Base-by-base conservation (phyloP, 1,284 basidiomycete species). In the Veloporphyrellus conicus region DNA sequence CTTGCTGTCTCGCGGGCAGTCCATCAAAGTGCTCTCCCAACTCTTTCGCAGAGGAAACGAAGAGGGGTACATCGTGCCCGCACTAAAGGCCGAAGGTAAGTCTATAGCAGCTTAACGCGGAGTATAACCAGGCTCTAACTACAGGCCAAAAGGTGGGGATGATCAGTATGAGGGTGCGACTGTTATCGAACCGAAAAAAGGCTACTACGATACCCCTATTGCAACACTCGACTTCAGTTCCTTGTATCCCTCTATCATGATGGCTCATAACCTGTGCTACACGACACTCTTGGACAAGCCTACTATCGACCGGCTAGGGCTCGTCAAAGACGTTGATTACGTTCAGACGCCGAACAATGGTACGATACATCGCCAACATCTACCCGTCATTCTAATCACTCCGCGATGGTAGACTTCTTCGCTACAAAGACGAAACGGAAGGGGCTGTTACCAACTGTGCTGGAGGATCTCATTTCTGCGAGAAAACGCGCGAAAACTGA, bases 161-260 rank as follows among this genome's bases (percentile, higher is more conserved):
- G 93, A 97, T 56, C 90, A 93, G 61, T 97, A 97, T 60, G 93
- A 97, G 71, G 93, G 93, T 57, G 94, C 94, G 2, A 98, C 92
- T 11, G 93, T 97, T 61, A 96, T 97, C 56, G 94, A 98, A 60
- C 93, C 93, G 1, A 84, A 79, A 64, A 91, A 87, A 62, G 93
- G 94, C 0, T 98, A 89, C 67, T 98, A 96, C 64, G 91, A 95
- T 61, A 80, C 84, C 0, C 93, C 93, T 1, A 96, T 98, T 59
- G 92, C 94, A 6, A 97, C 93, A 0, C 79, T 98, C 35, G 93
- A 98, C 78, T 98, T 98, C 71, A 93, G 90, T 48, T 96, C 93
- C 1, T 76, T 98, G 55, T 98, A 98, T 67, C 93, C 93, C 1
- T 97, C 94, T 0, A 97, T 98, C 70, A 98, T 98, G 93, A 96